phyloP scores from a whole-genome alignment of 805 yeast species.

The Allodekkera sacchari region DNA sequence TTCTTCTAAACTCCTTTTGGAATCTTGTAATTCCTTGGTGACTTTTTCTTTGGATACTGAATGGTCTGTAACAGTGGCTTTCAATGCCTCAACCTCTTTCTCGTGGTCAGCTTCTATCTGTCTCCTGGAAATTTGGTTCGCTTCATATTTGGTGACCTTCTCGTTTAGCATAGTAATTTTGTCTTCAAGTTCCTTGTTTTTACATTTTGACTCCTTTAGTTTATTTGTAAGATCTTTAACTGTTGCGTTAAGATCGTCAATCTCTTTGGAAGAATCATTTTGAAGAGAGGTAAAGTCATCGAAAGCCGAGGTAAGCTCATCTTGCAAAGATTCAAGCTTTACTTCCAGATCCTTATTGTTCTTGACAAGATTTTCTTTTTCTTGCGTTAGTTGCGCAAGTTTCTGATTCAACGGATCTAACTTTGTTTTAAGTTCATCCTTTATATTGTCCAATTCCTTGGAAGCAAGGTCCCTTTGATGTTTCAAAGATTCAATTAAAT shows the following conservation, averaged over 20 bases:
- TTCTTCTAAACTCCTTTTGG: not conserved
- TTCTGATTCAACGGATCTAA: constrained; percentile 7
- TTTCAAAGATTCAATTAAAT: constrained; percentile 17
- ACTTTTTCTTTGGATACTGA: constrained; percentile 1
- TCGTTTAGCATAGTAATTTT: constrained; percentile 2
- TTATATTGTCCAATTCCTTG: constrained; percentile 11
- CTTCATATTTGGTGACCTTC: not conserved
- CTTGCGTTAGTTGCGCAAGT: constrained; percentile 6
- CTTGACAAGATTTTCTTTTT: constrained; percentile 14
- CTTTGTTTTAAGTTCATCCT: constrained; percentile 5
- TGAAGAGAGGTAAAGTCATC: constrained; percentile 15
- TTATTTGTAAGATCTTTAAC: constrained; percentile 19
- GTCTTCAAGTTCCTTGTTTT: constrained; percentile 6
- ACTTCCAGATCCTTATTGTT: constrained; percentile 8
- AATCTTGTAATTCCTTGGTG: not conserved
- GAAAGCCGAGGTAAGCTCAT: constrained; percentile 14
- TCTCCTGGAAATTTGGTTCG: not conserved
- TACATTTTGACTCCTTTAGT: constrained; percentile 5
- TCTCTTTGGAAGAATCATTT: constrained; percentile 13
- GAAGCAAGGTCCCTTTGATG: constrained; percentile 14
- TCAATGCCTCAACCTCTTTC: not conserved
- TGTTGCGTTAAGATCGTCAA: constrained; percentile 26
- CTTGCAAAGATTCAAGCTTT: constrained; percentile 8
- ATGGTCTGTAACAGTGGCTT: not conserved
- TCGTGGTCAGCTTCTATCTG: constrained; percentile 1